phyloP scores from a whole-genome alignment of 371 early-diverging fungal species.

The Mortierella sp. region DNA sequence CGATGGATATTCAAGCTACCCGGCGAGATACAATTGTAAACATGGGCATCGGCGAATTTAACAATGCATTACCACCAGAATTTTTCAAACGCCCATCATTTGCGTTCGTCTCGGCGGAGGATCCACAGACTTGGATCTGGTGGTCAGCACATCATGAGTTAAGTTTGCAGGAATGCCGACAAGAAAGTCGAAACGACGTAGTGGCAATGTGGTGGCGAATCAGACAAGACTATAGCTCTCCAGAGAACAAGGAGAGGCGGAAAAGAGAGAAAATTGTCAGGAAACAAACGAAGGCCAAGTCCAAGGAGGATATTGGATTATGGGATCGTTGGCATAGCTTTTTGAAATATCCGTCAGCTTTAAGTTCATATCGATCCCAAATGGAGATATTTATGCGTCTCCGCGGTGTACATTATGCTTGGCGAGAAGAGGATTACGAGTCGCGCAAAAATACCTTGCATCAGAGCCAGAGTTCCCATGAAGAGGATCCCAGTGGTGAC shows the following conservation, averaged over 20 bases:
- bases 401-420: constrained; percentile 41
- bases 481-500: background rate
- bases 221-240: constrained; percentile 15
- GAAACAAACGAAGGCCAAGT: background rate
- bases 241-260: constrained; percentile 18
- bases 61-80: constrained; percentile 23
- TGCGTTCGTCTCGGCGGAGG: constrained; percentile 47
- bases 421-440: constrained; percentile 26
- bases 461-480: background rate
- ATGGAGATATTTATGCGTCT: constrained; percentile 43
- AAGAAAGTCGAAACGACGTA: constrained; percentile 32
- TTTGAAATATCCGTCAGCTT: constrained; percentile 9
- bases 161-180: constrained; percentile 32
- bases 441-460: background rate
- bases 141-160: constrained; percentile 43
- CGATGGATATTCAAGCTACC: constrained; percentile 1
- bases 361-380: constrained; percentile 7
- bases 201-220: constrained; percentile 51
- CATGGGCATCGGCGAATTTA: constrained; percentile 8
- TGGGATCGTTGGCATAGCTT: constrained; percentile 1
- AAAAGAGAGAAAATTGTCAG: background rate
- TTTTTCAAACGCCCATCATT: constrained; percentile 39
- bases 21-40: background rate
- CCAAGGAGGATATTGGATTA: constrained; percentile 3
- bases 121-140: constrained; percentile 52